Evolutionary conservation across 163 green algal species (phyloP), one percentile per base, ranked within the genome.

Genomic region (Volvox carteri): DNA sequence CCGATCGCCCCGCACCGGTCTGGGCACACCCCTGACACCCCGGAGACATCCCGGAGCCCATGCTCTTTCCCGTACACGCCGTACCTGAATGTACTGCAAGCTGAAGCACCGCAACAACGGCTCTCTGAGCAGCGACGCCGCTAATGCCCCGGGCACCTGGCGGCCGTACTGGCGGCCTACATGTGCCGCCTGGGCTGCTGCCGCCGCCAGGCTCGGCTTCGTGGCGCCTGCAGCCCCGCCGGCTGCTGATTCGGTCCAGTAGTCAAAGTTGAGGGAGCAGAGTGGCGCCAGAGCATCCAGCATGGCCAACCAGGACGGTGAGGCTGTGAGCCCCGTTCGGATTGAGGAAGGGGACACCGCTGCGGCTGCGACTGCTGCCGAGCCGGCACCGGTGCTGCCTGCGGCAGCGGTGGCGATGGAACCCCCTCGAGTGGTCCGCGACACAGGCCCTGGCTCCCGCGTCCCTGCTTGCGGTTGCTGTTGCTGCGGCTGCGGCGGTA

Each of bases 41-140:
- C n/a, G n/a, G n/a, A n/a, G n/a, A n/a, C n/a, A n/a, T n/a, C n/a
- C n/a, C n/a, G n/a, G n/a, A n/a, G n/a, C n/a, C n/a, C n/a, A n/a
- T n/a, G n/a, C n/a, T n/a, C n/a, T n/a, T n/a, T n/a, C n/a, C n/a
- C n/a, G n/a, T n/a, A n/a, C n/a, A n/a, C n/a, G 19, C 48, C n/a
- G 4, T 85, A 88, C 83, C 83, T 88, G 48, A 28, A 88, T 81
- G 50, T 88, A 88, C 44, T 68, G 33, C 25, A 74, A 33, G 28
- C 68, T 88, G 68, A 88, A 88, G 68, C 83, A 88, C 30, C 83
- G 83, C 37, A 88, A 25, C 50, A 88, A 19, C 37, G 83, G 68
- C 83, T 88, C 83, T 28, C 39, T 42, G 37, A 88, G 68, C 83
- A 88, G 12, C 68, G 39, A 67, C 68, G 83, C 50, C 83, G 83